Evolutionary conservation across 73 alveolate genomes (phyloP), one percentile per base, ranked within the genome.

Genomic region (Paramecium sonneborni): DNA sequence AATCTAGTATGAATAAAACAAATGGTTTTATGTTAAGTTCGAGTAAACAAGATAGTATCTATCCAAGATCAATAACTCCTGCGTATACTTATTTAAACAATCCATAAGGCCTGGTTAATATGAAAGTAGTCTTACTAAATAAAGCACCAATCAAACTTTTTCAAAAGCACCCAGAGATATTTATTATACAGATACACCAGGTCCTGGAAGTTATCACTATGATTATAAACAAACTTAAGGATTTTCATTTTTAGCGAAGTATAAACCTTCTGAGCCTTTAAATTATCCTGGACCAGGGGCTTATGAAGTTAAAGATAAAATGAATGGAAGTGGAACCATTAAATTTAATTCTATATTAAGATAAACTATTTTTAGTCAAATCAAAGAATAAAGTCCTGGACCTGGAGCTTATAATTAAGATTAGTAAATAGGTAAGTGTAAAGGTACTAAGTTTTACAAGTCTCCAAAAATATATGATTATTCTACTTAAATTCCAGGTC

Each of bases 1-100:
- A 62, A 62, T 62, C 39, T 9, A 62, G 84, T 26, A 62, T 26
- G 20, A 62, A 62, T 62, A 62, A 62, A 32, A 62, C 20, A 21
- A 32, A 62, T 62, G 84, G 84, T 62, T 62, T 62, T 62, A 62
- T 62, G 84, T 26, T 62, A 32, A 26, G 84, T 62, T 30, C 84
- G 12, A 62, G 84, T 28, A 62, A 62, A 32, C 44, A 62, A 15
- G 84, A 62, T 62, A 62, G 48, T n/a, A 62, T 62, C 23, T 62
- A 62, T 62, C 84, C 84, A 12, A 11, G 84, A 62, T 62, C 84
- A 62, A 0, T 30, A 62, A 62, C 84, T 30, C 84, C 84, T 62
- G 84, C 84, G 84, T 62, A 62, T 62, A 23, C 68, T 30, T 62
- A 62, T 62, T 62, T 32, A 32, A 62, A 62, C 44, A 62, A 62